Evolutionary conservation across 768 basidiomycete genomes (phyloP), one percentile per base, ranked within the genome.

Genomic region (Neoboletus brunneissimus): DNA sequence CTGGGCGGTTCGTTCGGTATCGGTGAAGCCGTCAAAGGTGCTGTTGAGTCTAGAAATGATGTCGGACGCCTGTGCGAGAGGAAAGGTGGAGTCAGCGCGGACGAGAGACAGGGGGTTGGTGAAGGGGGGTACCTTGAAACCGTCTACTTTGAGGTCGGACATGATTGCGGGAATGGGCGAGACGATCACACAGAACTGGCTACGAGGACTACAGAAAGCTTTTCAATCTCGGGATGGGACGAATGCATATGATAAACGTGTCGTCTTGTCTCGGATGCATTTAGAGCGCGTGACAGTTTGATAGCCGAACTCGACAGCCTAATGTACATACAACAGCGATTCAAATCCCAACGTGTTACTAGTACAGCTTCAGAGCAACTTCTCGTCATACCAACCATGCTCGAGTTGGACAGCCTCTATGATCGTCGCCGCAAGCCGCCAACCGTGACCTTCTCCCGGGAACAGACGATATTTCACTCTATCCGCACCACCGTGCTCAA

Each of bases 61-160:
- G 34, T 83, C 84, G 35, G 91, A 91, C 41, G 88, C 72, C 91
- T 93, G n/a, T n/a, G n/a, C n/a, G 56, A 4, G 16, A 2, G 11
- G 34, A 13, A 11, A 35, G 1, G 32, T 54, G 40, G n/a, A n/a
- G 48, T 54, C 32, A 53, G 41, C 16, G 27, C 18, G 43, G 6
- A 42, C n/a, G 16, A 20, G 15, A n/a, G 7, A 20, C 12, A 22
- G 35, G 58, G 3, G 12, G 23, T 34, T 0, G 12, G 9, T 18
- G 2, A 27, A 27, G 5, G 27, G 0, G 7, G 5, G 13, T 52
- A 83, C 89, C 79, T 88, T 81, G 81, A 89, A 91, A n/a, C 87
- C 88, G 44, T 79, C 75, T 23, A 79, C 81, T 75, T 86, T 87
- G 75, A 91, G 76, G 70, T 86, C 81, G 65, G 87, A 85, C 87